Percentiles rank a stretch among this genome's conserved stretches.
Evolutionary conservation across 306 rosid species (phyloP).

Genomic region (Parietaria judaica): DNA sequence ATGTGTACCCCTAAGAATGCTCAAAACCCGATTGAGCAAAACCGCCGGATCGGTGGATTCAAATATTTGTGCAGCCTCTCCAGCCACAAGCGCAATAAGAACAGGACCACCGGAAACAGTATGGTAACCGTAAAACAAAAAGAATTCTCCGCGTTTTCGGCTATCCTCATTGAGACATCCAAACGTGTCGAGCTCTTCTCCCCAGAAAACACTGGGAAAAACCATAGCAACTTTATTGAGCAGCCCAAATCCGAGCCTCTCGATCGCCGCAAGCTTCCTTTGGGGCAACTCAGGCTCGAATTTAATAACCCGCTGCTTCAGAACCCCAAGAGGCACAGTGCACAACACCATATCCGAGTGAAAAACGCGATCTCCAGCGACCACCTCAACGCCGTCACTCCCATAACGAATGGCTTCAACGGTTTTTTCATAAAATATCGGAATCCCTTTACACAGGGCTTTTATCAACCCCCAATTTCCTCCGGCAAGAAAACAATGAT

Average conservation of each 20-base stretch:
- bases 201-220: constrained; percentile 93
- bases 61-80: constrained; percentile 89
- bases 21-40: constrained; percentile 61
- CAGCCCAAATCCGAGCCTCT: constrained; percentile 87
- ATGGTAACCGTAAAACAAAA: constrained; percentile 80
- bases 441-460: constrained; percentile 71
- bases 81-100: constrained; percentile 87
- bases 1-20: constrained; percentile 61
- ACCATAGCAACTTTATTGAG: constrained; percentile 89
- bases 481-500: constrained; percentile 94
- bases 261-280: constrained; percentile 70
- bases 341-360: constrained; percentile 70
- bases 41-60: constrained; percentile 62
- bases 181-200: constrained; percentile 88
- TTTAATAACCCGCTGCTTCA: constrained; percentile 48
- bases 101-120: constrained; percentile 91
- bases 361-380: constrained; percentile 65
- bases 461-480: constrained; percentile 81
- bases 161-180: constrained; percentile 73
- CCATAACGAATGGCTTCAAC: constrained; percentile 61
- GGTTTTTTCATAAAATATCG: constrained; percentile 63
- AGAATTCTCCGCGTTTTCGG: constrained; percentile 79
- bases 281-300: constrained; percentile 82
- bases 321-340: constrained; percentile 92
- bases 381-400: constrained; percentile 59